phyloP scores from a whole-genome alignment of 164 flowering plant genomes.

The Cinnamomum chago region DNA sequence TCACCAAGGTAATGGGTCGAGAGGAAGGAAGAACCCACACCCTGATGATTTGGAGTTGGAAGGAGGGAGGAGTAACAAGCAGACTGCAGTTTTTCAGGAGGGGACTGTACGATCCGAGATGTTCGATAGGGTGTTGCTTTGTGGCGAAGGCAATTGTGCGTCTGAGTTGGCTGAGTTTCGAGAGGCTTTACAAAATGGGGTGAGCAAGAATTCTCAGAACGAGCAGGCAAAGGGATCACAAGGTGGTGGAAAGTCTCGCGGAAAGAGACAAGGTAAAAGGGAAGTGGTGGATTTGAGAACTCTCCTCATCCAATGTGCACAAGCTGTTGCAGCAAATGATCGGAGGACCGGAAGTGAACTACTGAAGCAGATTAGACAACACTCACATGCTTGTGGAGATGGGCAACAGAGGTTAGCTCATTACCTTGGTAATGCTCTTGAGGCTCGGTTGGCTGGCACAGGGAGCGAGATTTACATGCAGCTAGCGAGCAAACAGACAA shows the following conservation, averaged over 20 bases:
- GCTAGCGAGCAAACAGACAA: conserved; percentile 39
- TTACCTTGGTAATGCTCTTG: conserved; percentile 75
- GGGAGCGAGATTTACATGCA: conserved; percentile 66
- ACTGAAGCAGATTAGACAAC: conserved; percentile 65
- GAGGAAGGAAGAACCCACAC: conserved; percentile 48
- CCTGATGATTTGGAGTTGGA: conserved; percentile 34
- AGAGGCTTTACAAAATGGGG: conserved; percentile 35
- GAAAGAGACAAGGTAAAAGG: conserved; percentile 46
- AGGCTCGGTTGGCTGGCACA: conserved; percentile 83
- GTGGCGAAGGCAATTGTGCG: conserved; percentile 16
- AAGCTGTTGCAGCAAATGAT: conserved; percentile 78
- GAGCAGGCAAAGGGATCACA: conserved; percentile 38
- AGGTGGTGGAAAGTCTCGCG: conserved; percentile 38
- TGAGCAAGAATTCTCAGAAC: conserved; percentile 27
- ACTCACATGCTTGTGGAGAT: conserved; percentile 77
- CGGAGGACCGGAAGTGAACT: conserved; percentile 55
- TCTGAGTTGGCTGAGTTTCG: conserved; percentile 19
- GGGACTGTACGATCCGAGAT: conserved; percentile 34
- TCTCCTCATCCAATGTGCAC: conserved; percentile 71
- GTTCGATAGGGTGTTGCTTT: conserved; percentile 64
- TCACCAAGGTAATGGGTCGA: conserved; percentile 16
- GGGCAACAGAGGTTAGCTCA: conserved; percentile 71
- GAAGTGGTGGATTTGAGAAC: conserved; percentile 82
- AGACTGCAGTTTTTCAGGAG: conserved; percentile 45
- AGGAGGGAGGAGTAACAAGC: conserved; percentile 62